phyloP scores from a whole-genome alignment of 352 stramenopile species.

The Phytophthora citricola region DNA sequence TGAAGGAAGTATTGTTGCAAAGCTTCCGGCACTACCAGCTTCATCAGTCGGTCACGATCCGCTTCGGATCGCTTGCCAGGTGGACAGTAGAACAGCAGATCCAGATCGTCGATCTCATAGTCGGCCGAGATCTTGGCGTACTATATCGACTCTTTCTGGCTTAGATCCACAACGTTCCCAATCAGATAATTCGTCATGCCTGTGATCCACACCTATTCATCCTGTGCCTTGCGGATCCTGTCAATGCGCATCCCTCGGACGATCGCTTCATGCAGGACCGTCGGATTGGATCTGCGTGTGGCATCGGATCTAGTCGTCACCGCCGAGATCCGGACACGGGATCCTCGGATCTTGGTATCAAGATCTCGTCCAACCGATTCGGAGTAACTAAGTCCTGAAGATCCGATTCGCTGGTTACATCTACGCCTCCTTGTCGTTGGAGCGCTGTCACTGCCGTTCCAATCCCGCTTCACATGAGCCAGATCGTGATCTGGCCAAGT shows the following conservation, averaged over 20 bases:
- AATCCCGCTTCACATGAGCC: too few relatives aligned
- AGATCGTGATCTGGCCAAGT: too few relatives aligned
- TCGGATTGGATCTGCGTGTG: too few relatives aligned
- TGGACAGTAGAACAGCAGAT: constrained; percentile 3
- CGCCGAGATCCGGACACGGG: too few relatives aligned
- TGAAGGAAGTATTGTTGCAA: constrained; percentile 1
- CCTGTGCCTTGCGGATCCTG: constrained; percentile 2
- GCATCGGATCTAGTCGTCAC: too few relatives aligned
- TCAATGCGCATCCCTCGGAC: background rate
- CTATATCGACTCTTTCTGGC: background rate
- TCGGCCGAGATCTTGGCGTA: constrained; percentile 2
- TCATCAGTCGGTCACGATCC: background rate
- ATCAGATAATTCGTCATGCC: background rate
- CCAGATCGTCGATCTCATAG: constrained; percentile 8
- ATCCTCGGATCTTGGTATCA: too few relatives aligned
- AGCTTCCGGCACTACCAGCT: background rate
- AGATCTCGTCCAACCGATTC: too few relatives aligned
- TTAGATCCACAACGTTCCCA: background rate
- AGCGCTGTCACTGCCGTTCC: too few relatives aligned
- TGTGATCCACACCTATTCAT: constrained; percentile 8
- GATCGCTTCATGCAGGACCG: too few relatives aligned
- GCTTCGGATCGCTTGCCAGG: background rate
- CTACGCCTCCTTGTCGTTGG: too few relatives aligned
- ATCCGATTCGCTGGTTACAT: too few relatives aligned
- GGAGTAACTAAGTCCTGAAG: too few relatives aligned